A percentile compares a stretch with the other conserved stretches of the same genome.
Conservation (phyloP, 1,139 yeast species). For the Suhomyces wounanorum region DNA sequence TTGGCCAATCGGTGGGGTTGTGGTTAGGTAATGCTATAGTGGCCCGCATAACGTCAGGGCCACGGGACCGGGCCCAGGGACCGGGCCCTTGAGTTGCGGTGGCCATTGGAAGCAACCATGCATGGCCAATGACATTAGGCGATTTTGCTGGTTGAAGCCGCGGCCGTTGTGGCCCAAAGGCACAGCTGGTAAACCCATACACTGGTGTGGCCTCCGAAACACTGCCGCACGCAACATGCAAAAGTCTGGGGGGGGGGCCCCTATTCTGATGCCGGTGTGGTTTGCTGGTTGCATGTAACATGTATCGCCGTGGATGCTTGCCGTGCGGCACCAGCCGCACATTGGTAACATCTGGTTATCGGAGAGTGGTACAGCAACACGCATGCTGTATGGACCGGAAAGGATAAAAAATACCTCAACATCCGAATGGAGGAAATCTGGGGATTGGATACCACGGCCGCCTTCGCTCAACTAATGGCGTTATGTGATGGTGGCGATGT, state of each 20-base stretch:
- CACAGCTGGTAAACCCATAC: no score
- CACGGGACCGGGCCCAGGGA: not conserved
- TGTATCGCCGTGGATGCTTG: slow-evolving; percentile 1
- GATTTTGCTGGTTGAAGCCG: not conserved
- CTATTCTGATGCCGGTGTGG: not conserved
- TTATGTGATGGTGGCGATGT: not conserved
- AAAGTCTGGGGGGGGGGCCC: not conserved
- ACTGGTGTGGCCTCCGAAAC: no score
- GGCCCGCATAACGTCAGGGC: not conserved
- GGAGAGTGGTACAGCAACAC: not conserved
- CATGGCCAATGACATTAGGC: not conserved
- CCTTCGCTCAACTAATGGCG: not conserved
- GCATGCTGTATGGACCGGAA: not conserved
- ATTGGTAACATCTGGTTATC: not conserved
- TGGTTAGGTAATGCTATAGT: not conserved
- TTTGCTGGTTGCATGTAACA: not conserved
- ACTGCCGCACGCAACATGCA: not conserved
- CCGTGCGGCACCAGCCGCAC: slow-evolving; percentile 4
- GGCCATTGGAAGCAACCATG: not conserved
- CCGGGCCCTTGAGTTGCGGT: not conserved
- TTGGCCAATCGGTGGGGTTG: not conserved
- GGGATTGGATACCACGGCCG: not conserved
- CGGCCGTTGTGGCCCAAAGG: no score
- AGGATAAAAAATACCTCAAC: not conserved
- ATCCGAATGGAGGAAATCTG: not conserved